phyloP scores from a whole-genome alignment of 352 stramenopile species.

The Hyaloperonospora arabidopsidis region DNA sequence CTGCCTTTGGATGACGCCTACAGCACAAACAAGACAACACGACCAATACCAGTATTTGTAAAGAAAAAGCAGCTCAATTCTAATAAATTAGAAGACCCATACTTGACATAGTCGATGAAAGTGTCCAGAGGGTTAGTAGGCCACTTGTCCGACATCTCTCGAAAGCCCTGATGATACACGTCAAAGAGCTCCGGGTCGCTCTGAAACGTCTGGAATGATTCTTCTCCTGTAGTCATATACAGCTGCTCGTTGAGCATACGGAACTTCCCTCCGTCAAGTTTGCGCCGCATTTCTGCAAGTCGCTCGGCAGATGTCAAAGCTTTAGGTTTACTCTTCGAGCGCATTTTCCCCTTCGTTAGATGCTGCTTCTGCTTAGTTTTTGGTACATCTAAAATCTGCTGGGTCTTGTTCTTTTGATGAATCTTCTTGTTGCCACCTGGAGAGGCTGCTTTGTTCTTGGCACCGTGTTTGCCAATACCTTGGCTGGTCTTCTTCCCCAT shows the following conservation, averaged over 20 bases:
- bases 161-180: slow-evolving; percentile 96
- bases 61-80: not conserved
- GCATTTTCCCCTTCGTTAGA: slow-evolving; percentile 19
- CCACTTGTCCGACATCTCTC: slow-evolving; percentile 95
- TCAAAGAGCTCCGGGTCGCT: slow-evolving; percentile 93
- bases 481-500: slow-evolving; percentile 27
- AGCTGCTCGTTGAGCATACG: slow-evolving; percentile 98
- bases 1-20: slow-evolving; percentile 51
- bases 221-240: slow-evolving; percentile 91
- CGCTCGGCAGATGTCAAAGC: slow-evolving; percentile 22
- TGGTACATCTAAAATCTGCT: slow-evolving; percentile 11
- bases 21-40: slow-evolving; percentile 5
- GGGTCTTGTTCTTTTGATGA: slow-evolving; percentile 16
- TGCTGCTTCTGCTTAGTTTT: slow-evolving; percentile 26
- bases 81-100: not conserved
- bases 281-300: slow-evolving; percentile 77
- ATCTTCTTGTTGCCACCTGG: slow-evolving; percentile 20
- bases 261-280: slow-evolving; percentile 92
- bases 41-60: not conserved
- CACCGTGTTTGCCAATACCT: slow-evolving; percentile 6
- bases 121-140: slow-evolving; percentile 95
- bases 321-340: slow-evolving; percentile 18
- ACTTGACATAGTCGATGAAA: slow-evolving; percentile 93
- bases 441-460: slow-evolving; percentile 20
- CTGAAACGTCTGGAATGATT: slow-evolving; percentile 90